A percentile compares a stretch with the other conserved stretches of the same genome.
Evolutionary conservation across 2,329 filamentous ascomycete species (phyloP).

Genomic region (Fusarium virguliforme): DNA sequence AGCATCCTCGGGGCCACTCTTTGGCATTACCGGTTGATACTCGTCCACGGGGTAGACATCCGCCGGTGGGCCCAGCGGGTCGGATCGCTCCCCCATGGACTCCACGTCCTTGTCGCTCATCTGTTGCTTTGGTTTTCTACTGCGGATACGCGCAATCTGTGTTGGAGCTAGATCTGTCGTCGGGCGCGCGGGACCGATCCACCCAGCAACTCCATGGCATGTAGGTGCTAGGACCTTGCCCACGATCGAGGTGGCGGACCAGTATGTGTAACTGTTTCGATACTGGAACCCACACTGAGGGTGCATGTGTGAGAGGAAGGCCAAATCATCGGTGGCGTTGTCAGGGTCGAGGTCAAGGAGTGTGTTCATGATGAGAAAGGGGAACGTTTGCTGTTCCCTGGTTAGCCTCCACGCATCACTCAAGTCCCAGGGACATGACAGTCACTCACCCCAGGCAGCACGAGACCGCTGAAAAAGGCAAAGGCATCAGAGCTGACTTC

Average conservation of each 20-base stretch:
- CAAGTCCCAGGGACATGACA: not conserved
- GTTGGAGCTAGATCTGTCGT: constrained; percentile 77
- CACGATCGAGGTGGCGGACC: constrained; percentile 80
- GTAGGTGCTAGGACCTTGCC: constrained; percentile 83
- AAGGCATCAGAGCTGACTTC: constrained; percentile 79
- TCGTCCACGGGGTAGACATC: constrained; percentile 77
- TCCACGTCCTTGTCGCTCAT: constrained; percentile 74
- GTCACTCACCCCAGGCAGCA: constrained; percentile 76
- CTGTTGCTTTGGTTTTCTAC: constrained; percentile 70
- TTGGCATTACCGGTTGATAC: constrained; percentile 73
- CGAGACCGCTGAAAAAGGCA: constrained; percentile 83
- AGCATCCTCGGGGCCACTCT: constrained; percentile 69
- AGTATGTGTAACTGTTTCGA: constrained; percentile 81
- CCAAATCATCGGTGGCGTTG: constrained; percentile 75
- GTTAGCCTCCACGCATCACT: constrained; percentile 27
- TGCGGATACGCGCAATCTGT: constrained; percentile 79
- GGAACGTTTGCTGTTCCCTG: constrained; percentile 69
- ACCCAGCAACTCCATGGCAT: constrained; percentile 79
- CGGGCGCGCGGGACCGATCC: constrained; percentile 81
- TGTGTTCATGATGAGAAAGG: constrained; percentile 85
- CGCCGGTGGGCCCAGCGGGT: constrained; percentile 77
- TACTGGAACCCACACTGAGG: constrained; percentile 84
- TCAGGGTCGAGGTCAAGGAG: constrained; percentile 83
- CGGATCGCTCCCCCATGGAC: constrained; percentile 77
- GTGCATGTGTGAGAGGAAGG: constrained; percentile 77